A percentile compares a stretch with the other conserved stretches of the same genome.
phyloP scores from a whole-genome alignment of 2,329 filamentous ascomycete species.

The Cladosporium sp. region DNA sequence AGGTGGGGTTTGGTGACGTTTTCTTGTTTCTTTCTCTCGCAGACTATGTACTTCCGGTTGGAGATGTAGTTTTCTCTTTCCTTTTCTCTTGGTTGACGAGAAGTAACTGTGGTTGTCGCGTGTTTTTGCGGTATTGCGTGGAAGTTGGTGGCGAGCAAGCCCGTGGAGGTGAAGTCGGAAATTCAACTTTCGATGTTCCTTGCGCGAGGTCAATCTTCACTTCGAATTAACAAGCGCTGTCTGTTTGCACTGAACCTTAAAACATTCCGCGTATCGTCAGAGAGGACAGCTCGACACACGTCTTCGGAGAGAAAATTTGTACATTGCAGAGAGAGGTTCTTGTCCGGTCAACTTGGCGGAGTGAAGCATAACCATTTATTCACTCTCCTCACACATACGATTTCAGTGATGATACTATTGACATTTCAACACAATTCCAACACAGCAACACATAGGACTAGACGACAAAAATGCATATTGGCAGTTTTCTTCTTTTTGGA shows the following conservation, averaged over 20 bases:
- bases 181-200: too few species aligned
- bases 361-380: background rate
- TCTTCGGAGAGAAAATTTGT: too few species aligned
- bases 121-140: background rate
- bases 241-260: too few species aligned
- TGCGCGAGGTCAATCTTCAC: too few species aligned
- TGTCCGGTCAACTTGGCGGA: background rate
- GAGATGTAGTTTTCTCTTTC: background rate
- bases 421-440: background rate
- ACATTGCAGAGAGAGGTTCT: background rate
- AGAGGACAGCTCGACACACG: too few species aligned
- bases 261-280: too few species aligned
- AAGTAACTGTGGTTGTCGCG: background rate
- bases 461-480: background rate
- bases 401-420: background rate
- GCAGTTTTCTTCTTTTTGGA: constrained; percentile 11
- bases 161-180: too few species aligned
- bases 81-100: background rate
- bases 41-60: background rate
- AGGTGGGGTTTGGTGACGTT: background rate
- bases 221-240: background rate
- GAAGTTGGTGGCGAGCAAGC: background rate
- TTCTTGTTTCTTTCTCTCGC: background rate
- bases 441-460: background rate
- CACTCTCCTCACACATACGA: background rate